Evolutionary conservation across 768 basidiomycete species (phyloP).

Genomic region (Pholiota conissans): DNA sequence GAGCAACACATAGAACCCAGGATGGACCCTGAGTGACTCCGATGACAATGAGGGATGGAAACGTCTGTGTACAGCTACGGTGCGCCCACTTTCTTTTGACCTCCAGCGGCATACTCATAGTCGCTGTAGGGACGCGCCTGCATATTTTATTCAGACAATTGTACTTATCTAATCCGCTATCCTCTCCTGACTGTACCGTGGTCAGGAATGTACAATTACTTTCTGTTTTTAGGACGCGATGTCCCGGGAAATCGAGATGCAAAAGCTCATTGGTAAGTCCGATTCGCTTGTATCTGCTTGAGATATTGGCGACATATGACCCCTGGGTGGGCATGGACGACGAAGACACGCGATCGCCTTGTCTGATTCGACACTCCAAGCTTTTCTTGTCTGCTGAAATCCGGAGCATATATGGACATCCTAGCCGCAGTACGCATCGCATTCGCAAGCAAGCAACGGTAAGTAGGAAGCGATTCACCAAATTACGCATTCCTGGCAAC

Average conservation of each 20-base stretch:
- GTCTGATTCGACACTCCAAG: too few relatives aligned
- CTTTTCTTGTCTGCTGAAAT: too few relatives aligned
- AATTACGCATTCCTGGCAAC: not conserved
- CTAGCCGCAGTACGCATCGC: too few relatives aligned
- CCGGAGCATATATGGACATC: too few relatives aligned
- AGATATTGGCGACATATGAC: too few relatives aligned
- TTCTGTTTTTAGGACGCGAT: not conserved
- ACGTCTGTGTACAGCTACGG: constrained; percentile 6
- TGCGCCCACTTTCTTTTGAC: not conserved
- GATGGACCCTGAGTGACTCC: constrained; percentile 25
- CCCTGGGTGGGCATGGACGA: too few relatives aligned
- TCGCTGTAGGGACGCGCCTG: not conserved
- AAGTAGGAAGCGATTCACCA: too few relatives aligned
- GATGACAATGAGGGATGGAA: not conserved
- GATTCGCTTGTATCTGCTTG: not conserved
- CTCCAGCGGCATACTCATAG: not conserved
- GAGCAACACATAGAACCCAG: constrained; percentile 32
- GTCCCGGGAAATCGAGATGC: not conserved
- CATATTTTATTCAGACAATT: constrained; percentile 6
- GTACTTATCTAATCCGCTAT: constrained; percentile 11
- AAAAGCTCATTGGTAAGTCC: not conserved
- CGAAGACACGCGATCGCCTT: too few relatives aligned
- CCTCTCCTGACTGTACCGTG: not conserved
- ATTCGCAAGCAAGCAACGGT: too few relatives aligned
- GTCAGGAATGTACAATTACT: constrained; percentile 1